Conservation (phyloP, 2,329 filamentous ascomycete genomes). For the Aspergillus pseudoviridinutans region DNA sequence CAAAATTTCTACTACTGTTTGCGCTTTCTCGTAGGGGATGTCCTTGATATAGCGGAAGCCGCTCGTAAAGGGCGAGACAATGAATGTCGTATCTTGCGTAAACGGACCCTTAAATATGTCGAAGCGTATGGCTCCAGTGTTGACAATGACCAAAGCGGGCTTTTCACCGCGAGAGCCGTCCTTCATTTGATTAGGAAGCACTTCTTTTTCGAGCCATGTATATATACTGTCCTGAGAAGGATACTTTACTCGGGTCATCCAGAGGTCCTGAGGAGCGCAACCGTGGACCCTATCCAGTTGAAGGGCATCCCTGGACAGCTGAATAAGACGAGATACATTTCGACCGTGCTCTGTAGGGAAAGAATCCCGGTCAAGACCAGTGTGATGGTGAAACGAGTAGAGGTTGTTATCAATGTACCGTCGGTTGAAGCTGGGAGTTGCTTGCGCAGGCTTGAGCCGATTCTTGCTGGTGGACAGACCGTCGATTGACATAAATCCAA, state of each 20-base stretch:
- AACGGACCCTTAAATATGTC: constrained; percentile 93
- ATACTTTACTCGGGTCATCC: constrained; percentile 76
- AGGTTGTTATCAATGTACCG: constrained; percentile 95
- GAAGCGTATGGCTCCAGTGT: constrained; percentile 89
- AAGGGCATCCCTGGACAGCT: constrained; percentile 64
- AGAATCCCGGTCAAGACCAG: constrained; percentile 63
- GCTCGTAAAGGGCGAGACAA: constrained; percentile 83
- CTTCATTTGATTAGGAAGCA: constrained; percentile 65
- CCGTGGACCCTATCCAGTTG: constrained; percentile 70
- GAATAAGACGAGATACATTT: constrained; percentile 67
- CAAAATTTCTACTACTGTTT: constrained; percentile 59
- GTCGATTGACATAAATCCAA: constrained; percentile 86
- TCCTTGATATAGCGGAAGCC: constrained; percentile 72
- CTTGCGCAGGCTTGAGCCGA: constrained; percentile 19
- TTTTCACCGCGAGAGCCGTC: constrained; percentile 56
- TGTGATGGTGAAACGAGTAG: constrained; percentile 77
- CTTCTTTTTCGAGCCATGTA: constrained; percentile 69
- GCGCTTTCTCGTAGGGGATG: constrained; percentile 73
- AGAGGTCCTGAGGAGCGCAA: constrained; percentile 77
- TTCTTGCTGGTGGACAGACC: constrained; percentile 51
- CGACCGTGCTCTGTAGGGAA: constrained; percentile 74
- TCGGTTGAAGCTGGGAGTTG: constrained; percentile 61
- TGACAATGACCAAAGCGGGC: constrained; percentile 68
- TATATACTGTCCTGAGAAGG: constrained; percentile 72
- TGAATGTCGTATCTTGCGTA: constrained; percentile 79